Evolutionary conservation across 202 grass and related monocot species (phyloP), one percentile per base, ranked within the genome.

Genomic region (Setaria viridis): DNA sequence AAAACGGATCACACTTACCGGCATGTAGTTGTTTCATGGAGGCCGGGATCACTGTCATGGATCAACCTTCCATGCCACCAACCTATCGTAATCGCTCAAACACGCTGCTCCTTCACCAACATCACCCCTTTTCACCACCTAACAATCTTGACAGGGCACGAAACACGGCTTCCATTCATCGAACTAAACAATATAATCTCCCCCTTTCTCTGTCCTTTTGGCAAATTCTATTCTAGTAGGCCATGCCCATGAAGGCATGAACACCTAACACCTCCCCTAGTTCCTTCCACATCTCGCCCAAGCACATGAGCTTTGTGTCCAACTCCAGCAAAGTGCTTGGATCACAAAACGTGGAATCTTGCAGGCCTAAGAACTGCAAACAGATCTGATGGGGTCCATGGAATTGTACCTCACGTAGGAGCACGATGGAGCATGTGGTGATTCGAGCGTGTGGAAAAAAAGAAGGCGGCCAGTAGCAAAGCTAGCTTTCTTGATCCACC

Each of bases 401-500:
- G 42, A 14, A 32, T 10, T 35, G 49, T n/a, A 49, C 62, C n/a
- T 64, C 58, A 72, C n/a, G 14, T 39, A 77, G 37, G 67, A 65
- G 62, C 20, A 62, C 11, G 12, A 32, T 13, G 12, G 25, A 29
- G 30, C 7, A 48, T 51, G 47, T 64, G 29, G 59, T 35, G 32
- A 81, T 39, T 71, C 42, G 33, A 72, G 53, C 66, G 48, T 59
- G 59, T 41, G 25, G 25, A 12, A 5, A 74, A 74, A 64, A 80
- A 69, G 53, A 11, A 76, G 62, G n/a, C 17, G 69, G 62, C 51
- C 60, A 48, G 79, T 67, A 73, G 39, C 35, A 33, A 47, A 63
- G 56, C 64, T 11, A 55, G 15, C 63, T 77, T 83, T 70, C 34
- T 43, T 77, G 64, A 88, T 63, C 55, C 79, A 63, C 79, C 45